Base-by-base conservation (phyloP, 1,139 yeast species). In the Wickerhamomyces sp. region DNA sequence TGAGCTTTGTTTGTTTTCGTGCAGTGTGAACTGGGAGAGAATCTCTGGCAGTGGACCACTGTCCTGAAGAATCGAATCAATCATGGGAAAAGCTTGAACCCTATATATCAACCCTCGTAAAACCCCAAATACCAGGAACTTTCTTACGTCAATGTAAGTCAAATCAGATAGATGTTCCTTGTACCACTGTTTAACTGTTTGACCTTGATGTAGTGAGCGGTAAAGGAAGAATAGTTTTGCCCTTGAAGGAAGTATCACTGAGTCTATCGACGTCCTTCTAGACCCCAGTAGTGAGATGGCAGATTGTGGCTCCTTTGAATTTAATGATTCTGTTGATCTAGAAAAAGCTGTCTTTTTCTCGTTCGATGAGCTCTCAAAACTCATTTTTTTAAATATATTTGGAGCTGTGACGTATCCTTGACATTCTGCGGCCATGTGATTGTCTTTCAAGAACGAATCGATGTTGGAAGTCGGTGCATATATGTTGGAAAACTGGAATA, bases 391-490 rank as follows among this genome's bases (percentile, higher is more conserved):
- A 21, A 52, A 42, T 11, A 45, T 16, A 40, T 45, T 32, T 45
- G 56, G 51, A n/a, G 59, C 52, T 4, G 76, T 65, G 2, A 88
- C 88, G 54, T 87, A 89, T 1, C 81, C 76, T 54, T 86, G 95
- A 54, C 96, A 89, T 45, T 87, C 93, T 19, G 74, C 72, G n/a
- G 89, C 84, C 72, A 88, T 69, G 1, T 70, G 69, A 6, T 72
- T 70, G 40, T 78, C 78, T 31, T 72, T 70, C 31, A 86, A 64
- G 48, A 93, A 85, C 32, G 68, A 61, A 3, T 83, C 78, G 24
- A 93, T 75, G 34, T 75, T 72, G 28, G 93, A 80, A 0, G 97
- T 87, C 7, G 95, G 87, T 0, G 96, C 94, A 61, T 93, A 93
- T 16, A 82, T 76, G 57, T 87, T 91, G 32, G 79, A 66, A 57